Evolutionary conservation across 1,284 basidiomycete genomes (phyloP), one percentile per base, ranked within the genome.

Genomic region (Sporisorium sorghi): DNA sequence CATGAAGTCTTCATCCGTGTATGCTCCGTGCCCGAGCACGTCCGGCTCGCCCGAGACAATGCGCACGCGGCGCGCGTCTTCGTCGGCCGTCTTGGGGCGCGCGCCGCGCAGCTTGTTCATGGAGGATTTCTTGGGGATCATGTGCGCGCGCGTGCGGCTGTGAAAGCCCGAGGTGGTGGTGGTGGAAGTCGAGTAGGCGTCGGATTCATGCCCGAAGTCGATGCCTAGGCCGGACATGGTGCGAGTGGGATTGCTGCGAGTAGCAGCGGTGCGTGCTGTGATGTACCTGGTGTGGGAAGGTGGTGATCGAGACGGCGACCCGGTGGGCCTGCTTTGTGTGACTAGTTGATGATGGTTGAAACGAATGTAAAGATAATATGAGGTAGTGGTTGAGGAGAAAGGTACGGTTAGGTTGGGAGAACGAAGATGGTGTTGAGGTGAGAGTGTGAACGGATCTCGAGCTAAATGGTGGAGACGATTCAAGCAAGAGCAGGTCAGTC

Each of bases 141-240:
- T 65, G 52, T 73, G 71, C 8, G 61, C 68, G 23, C 58, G 56
- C 17, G 58, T 64, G n/a, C 64, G 65, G 19, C 59, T 58, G 53
- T 73, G 58, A 15, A 65, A 73, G 40, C 63, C 61, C 12, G 75
- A 63, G 0, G 62, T 60, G 2, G 59, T 44, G 21, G 69, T 47
- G 26, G 58, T 55, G 52, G 62, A 58, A 49, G 54, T 56, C 3
- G 61, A 54, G 61, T 66, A 63, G 30, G 67, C 52, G 37, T 76
- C 64, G 14, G 54, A 73, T 32, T 72, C 66, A 12, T 62, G 51
- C 14, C 77, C 80, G 33, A 83, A 79, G 70, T 83, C 73, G 56
- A 83, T 83, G 23, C 81, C 80, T 17, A 83, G 68, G 9, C 81
- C 81, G 10, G 78, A 76, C 76, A 80, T 82, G 43, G 26, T 62